Percentiles rank a stretch among this genome's conserved stretches.
Evolutionary conservation across 768 basidiomycete genomes (phyloP).

Genomic region (Mycena floridula): DNA sequence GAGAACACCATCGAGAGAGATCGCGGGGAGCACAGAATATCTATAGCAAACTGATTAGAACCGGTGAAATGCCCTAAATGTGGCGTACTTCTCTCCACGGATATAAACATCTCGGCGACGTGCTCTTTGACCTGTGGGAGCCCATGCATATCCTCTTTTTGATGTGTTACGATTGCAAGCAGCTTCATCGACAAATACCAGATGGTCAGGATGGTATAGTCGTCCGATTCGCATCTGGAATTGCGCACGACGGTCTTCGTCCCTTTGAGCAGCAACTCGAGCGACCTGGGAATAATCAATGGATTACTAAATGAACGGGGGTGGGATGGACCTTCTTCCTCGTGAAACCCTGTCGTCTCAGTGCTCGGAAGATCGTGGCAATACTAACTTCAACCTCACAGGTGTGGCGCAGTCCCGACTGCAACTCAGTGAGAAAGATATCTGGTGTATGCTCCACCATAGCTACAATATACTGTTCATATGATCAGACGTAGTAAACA

Average conservation of each 20-base stretch:
- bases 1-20: conserved; percentile 21
- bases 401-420: not conserved
- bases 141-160: conserved; percentile 14
- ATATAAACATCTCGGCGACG: conserved; percentile 14
- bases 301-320: no score
- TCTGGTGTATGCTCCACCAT: not conserved
- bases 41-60: conserved; percentile 6
- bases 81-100: conserved; percentile 14
- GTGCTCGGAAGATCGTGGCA: not conserved
- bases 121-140: conserved; percentile 11
- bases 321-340: not conserved
- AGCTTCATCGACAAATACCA: conserved; percentile 20
- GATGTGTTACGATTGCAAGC: conserved; percentile 15
- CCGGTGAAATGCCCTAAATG: not conserved
- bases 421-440: not conserved
- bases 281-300: not conserved
- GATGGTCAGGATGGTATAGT: not conserved
- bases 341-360: not conserved
- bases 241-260: not conserved
- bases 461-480: not conserved
- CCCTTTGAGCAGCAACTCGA: not conserved
- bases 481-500: not conserved
- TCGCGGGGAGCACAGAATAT: conserved; percentile 23
- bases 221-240: not conserved
- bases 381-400: not conserved